phyloP scores from a whole-genome alignment of 2,329 filamentous ascomycete genomes.

The Balansia obtecta region DNA sequence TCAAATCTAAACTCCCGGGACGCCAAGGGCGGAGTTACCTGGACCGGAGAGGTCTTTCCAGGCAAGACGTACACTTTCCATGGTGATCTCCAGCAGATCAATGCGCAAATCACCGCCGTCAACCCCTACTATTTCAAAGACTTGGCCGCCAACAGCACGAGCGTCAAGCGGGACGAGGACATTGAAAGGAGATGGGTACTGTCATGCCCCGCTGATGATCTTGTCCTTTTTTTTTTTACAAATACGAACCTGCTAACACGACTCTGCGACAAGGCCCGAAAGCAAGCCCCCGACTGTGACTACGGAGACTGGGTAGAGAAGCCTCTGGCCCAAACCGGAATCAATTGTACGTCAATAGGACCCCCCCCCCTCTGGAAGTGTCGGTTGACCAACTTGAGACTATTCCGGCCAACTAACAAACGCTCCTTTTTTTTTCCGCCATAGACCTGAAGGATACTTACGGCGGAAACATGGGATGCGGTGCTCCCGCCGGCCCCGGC shows the following conservation, averaged over 20 bases:
- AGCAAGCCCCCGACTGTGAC: neutral
- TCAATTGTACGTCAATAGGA: neutral
- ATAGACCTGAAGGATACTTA: neutral
- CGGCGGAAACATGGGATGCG: neutral
- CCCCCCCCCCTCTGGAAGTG: neutral
- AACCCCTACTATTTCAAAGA: neutral
- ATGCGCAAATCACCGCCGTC: neutral
- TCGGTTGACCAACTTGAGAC: neutral
- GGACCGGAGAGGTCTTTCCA: conserved; percentile 1
- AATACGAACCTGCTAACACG: neutral
- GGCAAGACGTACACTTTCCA: neutral
- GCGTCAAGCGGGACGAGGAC: neutral
- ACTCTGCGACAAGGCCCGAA: neutral
- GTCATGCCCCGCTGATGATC: neutral
- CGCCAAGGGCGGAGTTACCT: neutral
- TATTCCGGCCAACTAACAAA: neutral
- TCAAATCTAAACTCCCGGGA: neutral
- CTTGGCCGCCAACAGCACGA: neutral
- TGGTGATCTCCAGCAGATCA: neutral
- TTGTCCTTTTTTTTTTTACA: too few species aligned
- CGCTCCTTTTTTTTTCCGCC: too few species aligned
- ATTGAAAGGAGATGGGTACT: conserved; percentile 1
- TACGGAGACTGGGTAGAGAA: neutral
- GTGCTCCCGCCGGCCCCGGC: neutral
- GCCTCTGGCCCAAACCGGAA: neutral